Base-by-base conservation (phyloP, 2,329 filamentous ascomycete species). In the Colletotrichum theobromicola region DNA sequence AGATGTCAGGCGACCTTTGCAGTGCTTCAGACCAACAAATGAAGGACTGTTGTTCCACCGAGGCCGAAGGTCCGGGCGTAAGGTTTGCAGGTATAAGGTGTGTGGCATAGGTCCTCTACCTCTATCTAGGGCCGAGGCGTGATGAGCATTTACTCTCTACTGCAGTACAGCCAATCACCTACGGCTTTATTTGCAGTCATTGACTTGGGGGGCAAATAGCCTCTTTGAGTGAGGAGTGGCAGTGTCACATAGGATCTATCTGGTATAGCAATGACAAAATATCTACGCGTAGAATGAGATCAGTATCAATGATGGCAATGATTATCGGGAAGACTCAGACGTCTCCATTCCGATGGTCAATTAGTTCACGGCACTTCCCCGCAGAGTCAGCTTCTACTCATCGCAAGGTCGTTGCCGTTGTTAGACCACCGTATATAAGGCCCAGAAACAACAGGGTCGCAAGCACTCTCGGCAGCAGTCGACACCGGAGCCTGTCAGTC, bases 281-380 rank as follows among this genome's bases (percentile, higher is more conserved):
- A 21, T 50, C n/a, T 13, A 50, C 42, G 0, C 2, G n/a, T 46
- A 50, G 42, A 13, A 21, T 21, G 3, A 50, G 0, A 46, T 21
- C 42, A 46, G n/a, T 21, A 21, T 9, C n/a, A 0, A 46, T 2
- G n/a, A 21, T 21, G 9, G n/a, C n/a, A 50, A 7, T 7, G 42
- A 21, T 13, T 21, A 13, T 21, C 10, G 10, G 0, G 42, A 50
- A 50, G 10, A 13, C 42, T 24, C 6, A n/a, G 5, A 4, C 42
- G 0, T 13, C 10, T 50, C 42, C 8, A 21, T 13, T 2, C 10
- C 42, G n/a, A 13, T 50, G n/a, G 10, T 21, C 2, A 7, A 50
- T 50, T 21, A 0, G 1, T 2, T 50, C 42, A 2, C n/a, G 3
- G 0, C n/a, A 21, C 10, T 21, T 4, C 10, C 5, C 42, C 42